Percentiles rank a stretch among this genome's conserved stretches.
Conservation (phyloP, 192 early-diverging fungal species). For the Umbelopsis vinacea region DNA sequence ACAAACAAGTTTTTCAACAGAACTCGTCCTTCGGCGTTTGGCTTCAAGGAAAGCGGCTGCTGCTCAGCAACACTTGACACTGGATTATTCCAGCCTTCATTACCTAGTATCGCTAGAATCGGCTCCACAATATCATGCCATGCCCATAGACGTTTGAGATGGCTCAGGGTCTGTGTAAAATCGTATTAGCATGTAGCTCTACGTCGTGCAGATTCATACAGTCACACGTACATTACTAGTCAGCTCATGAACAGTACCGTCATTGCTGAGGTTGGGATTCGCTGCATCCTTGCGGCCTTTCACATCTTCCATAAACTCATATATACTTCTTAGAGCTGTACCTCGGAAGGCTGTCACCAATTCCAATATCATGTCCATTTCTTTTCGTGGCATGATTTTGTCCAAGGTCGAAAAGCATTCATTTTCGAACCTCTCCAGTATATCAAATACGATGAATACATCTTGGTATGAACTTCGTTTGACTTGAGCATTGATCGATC, state of each 20-base stretch:
- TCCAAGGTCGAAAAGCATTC: conserved; percentile 43
- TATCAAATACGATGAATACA: conserved; percentile 71
- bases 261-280: conserved; percentile 59
- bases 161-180: conserved; percentile 60
- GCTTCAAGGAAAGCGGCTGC: background rate
- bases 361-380: conserved; percentile 22
- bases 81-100: conserved; percentile 60
- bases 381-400: conserved; percentile 46
- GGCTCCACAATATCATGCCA: conserved; percentile 61
- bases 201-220: background rate
- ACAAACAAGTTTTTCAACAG: conserved; percentile 41
- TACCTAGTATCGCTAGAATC: conserved; percentile 53
- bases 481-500: conserved; percentile 55
- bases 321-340: conserved; percentile 60
- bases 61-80: conserved; percentile 1
- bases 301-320: conserved; percentile 72
- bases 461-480: conserved; percentile 59
- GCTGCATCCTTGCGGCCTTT: conserved; percentile 57
- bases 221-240: conserved; percentile 68
- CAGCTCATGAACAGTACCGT: conserved; percentile 86
- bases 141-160: conserved; percentile 61
- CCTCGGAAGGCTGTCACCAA: conserved; percentile 47
- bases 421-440: conserved; percentile 55
- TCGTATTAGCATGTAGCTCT: background rate
- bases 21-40: conserved; percentile 19